Percentiles rank a stretch among this genome's conserved stretches.
Conservation (phyloP, 495 filamentous ascomycete species). For the Xylona heveae region DNA sequence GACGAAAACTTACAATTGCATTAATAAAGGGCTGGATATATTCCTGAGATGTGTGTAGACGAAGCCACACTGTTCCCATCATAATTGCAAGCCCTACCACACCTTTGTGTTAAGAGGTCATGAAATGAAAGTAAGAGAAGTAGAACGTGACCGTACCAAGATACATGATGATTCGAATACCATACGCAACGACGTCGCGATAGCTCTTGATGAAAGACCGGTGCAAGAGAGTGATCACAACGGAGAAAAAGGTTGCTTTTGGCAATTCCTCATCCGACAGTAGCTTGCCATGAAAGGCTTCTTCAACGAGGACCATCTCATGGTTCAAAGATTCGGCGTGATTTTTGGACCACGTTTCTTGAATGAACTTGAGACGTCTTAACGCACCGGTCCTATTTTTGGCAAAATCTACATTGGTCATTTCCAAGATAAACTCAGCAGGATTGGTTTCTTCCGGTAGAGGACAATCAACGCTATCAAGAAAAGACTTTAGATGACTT, state of each 20-base stretch:
- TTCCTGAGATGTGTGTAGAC: constrained; percentile 36
- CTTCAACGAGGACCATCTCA: too few relatives aligned
- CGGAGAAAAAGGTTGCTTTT: too few relatives aligned
- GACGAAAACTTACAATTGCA: constrained; percentile 40
- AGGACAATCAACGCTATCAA: constrained; percentile 29
- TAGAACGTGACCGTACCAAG: too few relatives aligned
- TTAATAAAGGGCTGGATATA: constrained; percentile 64
- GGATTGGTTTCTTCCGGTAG: constrained; percentile 52
- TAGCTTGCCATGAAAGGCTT: too few relatives aligned
- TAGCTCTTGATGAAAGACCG: constrained; percentile 61
- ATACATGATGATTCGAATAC: constrained; percentile 68
- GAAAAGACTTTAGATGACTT: constrained; percentile 28
- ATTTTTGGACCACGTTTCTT: constrained; percentile 16
- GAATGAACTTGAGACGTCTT: constrained; percentile 11
- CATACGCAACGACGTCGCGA: constrained; percentile 62
- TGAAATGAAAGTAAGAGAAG: background rate
- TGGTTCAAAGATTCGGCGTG: too few relatives aligned
- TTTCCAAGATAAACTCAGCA: constrained; percentile 54
- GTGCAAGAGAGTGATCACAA: constrained; percentile 37
- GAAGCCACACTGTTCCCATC: constrained; percentile 75
- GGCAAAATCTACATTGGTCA: constrained; percentile 54
- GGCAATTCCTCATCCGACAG: too few relatives aligned
- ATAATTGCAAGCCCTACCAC: constrained; percentile 47
- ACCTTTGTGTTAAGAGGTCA: constrained; percentile 3
- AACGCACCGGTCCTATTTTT: constrained; percentile 17